Percentiles rank a stretch among this genome's conserved stretches.
Evolutionary conservation across 2,329 filamentous ascomycete genomes (phyloP).

Genomic region (Sporothrix brunneoviolacea): DNA sequence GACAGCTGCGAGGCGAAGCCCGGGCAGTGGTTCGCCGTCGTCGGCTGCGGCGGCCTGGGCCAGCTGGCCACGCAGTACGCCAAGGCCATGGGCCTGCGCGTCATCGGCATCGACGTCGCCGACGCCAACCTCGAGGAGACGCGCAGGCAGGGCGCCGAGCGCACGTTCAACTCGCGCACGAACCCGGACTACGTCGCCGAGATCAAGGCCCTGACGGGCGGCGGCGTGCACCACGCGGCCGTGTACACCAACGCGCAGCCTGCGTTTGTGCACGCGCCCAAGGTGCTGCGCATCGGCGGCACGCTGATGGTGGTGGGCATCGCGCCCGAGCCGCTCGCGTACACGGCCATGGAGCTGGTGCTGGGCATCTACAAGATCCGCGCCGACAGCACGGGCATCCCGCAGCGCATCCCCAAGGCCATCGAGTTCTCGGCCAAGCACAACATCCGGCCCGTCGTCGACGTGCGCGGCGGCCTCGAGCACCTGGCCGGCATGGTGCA

Average conservation of each 20-base stretch:
- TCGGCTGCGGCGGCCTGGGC: constrained; percentile 37
- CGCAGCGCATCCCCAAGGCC: constrained; percentile 36
- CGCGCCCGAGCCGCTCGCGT: constrained; percentile 28
- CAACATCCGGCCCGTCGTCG: constrained; percentile 33
- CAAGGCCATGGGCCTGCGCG: constrained; percentile 37
- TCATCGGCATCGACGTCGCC: constrained; percentile 37
- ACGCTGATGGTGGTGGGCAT: constrained; percentile 38
- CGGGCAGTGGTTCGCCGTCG: constrained; percentile 34
- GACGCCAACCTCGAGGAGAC: constrained; percentile 33
- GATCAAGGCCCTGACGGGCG: constrained; percentile 35
- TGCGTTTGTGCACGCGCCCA: constrained; percentile 31
- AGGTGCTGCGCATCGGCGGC: constrained; percentile 31
- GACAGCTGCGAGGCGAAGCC: constrained; percentile 27
- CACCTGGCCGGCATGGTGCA: constrained; percentile 32
- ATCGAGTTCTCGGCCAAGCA: constrained; percentile 37
- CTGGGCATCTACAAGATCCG: constrained; percentile 35
- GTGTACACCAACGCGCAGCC: constrained; percentile 33
- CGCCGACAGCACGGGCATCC: constrained; percentile 35
- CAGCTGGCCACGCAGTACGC: constrained; percentile 40
- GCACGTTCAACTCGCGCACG: constrained; percentile 35
- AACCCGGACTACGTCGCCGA: constrained; percentile 31
- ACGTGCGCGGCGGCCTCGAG: constrained; percentile 31
- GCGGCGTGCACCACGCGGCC: constrained; percentile 34
- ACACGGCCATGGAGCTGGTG: constrained; percentile 33
- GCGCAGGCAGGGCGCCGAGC: constrained; percentile 34